phyloP scores from a whole-genome alignment of 208 protist genomes.

The Leishmania amazonensis region DNA sequence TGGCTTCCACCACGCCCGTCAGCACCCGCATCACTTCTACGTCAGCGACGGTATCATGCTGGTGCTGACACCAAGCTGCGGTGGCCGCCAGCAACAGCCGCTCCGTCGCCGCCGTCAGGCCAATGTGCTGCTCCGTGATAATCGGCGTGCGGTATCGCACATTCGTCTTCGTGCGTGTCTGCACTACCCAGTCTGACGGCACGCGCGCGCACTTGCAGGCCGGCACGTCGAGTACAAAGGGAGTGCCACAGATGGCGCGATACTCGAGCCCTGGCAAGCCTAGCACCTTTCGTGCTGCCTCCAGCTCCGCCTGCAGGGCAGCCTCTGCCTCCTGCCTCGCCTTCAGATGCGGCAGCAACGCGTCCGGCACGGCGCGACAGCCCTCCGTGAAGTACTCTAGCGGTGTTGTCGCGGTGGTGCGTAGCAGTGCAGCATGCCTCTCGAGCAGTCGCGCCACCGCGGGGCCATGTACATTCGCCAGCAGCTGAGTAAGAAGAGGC shows the following conservation, averaged over 20 bases:
- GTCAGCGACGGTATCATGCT: conserved; percentile 34
- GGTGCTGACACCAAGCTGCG: conserved; percentile 59
- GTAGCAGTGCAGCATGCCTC: conserved; percentile 36
- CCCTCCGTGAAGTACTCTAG: conserved; percentile 61
- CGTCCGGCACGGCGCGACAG: conserved; percentile 19
- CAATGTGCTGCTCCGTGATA: conserved; percentile 59
- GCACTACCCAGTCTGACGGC: conserved; percentile 71
- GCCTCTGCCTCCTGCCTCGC: conserved; percentile 42
- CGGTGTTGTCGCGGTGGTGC: conserved; percentile 54
- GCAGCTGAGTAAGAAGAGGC: conserved; percentile 32
- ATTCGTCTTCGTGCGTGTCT: conserved; percentile 78
- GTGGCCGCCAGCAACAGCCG: conserved; percentile 58
- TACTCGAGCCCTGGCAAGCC: conserved; percentile 72
- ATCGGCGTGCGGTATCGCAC: conserved; percentile 81
- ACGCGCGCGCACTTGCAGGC: conserved; percentile 45
- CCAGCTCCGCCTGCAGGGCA: conserved; percentile 66
- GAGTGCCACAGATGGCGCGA: conserved; percentile 77
- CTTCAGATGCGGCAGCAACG: conserved; percentile 41
- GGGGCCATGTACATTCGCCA: conserved; percentile 28
- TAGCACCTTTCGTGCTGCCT: conserved; percentile 44
- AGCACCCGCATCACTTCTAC: conserved; percentile 38
- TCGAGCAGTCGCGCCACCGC: conserved; percentile 39
- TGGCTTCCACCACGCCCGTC: conserved; percentile 37
- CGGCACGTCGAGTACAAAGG: conserved; percentile 81
- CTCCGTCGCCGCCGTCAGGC: conserved; percentile 69